phyloP scores from a whole-genome alignment of 805 yeast genomes.

The Saccharomycopsis fermentans region DNA sequence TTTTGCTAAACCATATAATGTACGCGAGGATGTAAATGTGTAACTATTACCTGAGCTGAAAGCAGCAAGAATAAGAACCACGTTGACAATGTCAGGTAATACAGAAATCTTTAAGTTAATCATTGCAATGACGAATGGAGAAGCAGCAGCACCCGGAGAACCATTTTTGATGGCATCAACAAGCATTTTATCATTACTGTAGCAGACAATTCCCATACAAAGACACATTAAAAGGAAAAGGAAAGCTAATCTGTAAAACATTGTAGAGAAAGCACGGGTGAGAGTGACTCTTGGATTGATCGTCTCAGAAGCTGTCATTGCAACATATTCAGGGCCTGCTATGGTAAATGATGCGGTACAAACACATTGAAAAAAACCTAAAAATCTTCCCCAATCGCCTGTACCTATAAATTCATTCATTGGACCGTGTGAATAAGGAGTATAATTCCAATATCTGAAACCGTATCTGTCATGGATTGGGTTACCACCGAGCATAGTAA shows the following conservation, averaged over 20 bases:
- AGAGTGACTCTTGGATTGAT: conserved; percentile 58
- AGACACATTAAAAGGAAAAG: conserved; percentile 67
- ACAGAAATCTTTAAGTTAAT: conserved; percentile 52
- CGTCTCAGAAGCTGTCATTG: conserved; percentile 81
- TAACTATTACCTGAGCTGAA: conserved; percentile 81
- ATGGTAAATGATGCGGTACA: conserved; percentile 68
- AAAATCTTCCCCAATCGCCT: conserved; percentile 54
- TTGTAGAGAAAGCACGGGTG: conserved; percentile 72
- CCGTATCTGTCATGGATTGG: conserved; percentile 58
- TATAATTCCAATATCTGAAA: conserved; percentile 39
- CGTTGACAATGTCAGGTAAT: conserved; percentile 73
- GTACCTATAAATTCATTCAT: conserved; percentile 45
- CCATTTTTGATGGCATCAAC: conserved; percentile 46
- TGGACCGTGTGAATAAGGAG: conserved; percentile 29
- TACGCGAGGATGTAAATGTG: conserved; percentile 60
- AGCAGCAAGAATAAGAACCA: conserved; percentile 60
- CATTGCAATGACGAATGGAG: conserved; percentile 83
- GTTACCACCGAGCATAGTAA: conserved; percentile 84
- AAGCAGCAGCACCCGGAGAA: conserved; percentile 68
- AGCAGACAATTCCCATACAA: conserved; percentile 68
- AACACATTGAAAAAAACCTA: conserved; percentile 63
- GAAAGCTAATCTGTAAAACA: conserved; percentile 55
- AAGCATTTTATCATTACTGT: conserved; percentile 55
- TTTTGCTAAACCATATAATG: conserved; percentile 59
- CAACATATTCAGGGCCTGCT: conserved; percentile 79